A percentile compares a stretch with the other conserved stretches of the same genome.
These are phyloP conservation scores for Nannochloropsis oceanica DNA, from an alignment of 108 stramenopile species.

Conservation along the genomic window DNA sequence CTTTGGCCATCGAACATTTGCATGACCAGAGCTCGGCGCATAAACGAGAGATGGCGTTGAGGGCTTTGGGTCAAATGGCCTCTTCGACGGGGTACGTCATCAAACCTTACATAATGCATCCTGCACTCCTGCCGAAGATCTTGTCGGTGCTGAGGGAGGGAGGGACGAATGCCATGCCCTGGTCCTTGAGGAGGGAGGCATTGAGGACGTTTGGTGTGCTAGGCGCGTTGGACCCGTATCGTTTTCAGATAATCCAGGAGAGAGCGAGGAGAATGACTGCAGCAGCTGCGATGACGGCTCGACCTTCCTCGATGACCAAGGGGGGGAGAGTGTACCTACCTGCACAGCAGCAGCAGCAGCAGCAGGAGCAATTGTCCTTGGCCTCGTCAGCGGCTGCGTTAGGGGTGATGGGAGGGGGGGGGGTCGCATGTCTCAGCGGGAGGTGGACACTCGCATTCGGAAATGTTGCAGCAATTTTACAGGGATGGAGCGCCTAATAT, in stretches of 20 bases:
- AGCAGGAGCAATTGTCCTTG: neutral
- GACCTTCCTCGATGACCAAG: neutral
- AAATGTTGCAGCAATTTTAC: neutral
- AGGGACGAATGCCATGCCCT: constrained; percentile 48
- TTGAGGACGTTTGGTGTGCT: constrained; percentile 77
- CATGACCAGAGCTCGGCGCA: constrained; percentile 66
- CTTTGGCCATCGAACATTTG: constrained; percentile 68
- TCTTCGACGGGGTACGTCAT: constrained; percentile 80
- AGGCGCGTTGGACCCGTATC: constrained; percentile 86
- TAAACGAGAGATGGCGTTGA: constrained; percentile 68
- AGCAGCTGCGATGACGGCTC: neutral
- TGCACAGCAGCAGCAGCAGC: neutral
- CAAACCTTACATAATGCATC: constrained; percentile 75
- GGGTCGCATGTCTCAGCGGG: too few relatives aligned
- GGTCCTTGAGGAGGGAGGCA: constrained; percentile 74
- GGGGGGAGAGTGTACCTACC: neutral
- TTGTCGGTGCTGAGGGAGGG: constrained; percentile 15
- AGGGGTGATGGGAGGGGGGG: neutral
- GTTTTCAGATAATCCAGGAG: neutral
- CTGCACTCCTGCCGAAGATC: constrained; percentile 50
- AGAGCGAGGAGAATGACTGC: neutral
- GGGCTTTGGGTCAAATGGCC: constrained; percentile 72
- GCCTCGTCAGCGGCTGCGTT: neutral
- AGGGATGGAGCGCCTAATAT: neutral
- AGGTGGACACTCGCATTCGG: neutral